phyloP scores from a whole-genome alignment of 2,329 filamentous ascomycete genomes.

The Arthrobotrys megalospora region DNA sequence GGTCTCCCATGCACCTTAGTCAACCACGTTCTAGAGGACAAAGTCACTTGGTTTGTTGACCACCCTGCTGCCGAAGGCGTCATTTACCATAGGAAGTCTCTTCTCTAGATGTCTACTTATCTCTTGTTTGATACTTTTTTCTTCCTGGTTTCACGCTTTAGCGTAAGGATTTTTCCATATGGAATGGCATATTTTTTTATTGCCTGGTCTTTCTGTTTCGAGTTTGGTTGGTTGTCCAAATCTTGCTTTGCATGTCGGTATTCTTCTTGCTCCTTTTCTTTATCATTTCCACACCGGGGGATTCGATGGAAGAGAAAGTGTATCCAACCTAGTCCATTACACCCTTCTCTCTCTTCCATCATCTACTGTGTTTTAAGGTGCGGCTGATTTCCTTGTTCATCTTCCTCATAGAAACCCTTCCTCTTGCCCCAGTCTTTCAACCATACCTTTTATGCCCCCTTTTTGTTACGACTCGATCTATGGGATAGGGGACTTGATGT shows the following conservation, averaged over 20 bases:
- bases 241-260: conserved; percentile 40
- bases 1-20: conserved; percentile 88
- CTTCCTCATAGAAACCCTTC: conserved; percentile 28
- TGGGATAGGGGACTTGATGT: conserved; percentile 50
- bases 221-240: neutral
- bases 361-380: conserved; percentile 47
- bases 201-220: conserved; percentile 11
- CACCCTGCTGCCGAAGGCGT: conserved; percentile 87
- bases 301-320: neutral
- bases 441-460: neutral
- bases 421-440: conserved; percentile 1
- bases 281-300: neutral
- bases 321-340: conserved; percentile 7
- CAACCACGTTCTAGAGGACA: conserved; percentile 85
- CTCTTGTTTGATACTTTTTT: conserved; percentile 1
- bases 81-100: conserved; percentile 82
- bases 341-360: conserved; percentile 2
- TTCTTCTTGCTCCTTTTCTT: conserved; percentile 17
- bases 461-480: neutral
- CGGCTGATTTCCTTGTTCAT: conserved; percentile 38
- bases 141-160: conserved; percentile 31
- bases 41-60: conserved; percentile 96
- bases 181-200: conserved; percentile 34
- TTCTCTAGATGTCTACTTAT: conserved; percentile 69
- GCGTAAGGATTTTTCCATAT: conserved; percentile 25